phyloP scores from a whole-genome alignment of 108 stramenopile genomes.

The Schizochytrium sp. region DNA sequence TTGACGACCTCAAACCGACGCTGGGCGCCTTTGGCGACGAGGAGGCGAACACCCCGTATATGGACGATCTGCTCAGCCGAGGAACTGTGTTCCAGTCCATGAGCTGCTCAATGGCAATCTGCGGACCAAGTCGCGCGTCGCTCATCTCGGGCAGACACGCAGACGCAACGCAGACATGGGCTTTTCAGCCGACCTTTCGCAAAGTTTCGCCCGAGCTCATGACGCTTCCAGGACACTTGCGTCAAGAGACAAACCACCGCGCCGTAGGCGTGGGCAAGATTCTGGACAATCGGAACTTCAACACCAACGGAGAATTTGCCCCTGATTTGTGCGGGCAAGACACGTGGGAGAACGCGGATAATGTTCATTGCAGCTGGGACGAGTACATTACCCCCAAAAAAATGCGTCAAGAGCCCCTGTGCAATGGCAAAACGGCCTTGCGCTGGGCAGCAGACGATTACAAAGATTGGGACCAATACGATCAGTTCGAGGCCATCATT shows the following conservation, averaged over 20 bases:
- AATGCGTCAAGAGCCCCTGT: neutral
- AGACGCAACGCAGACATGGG: neutral
- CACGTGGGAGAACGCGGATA: neutral
- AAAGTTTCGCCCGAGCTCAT: neutral
- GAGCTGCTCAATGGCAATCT: neutral
- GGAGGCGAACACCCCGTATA: neutral
- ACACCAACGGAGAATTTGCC: neutral
- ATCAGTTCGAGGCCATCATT: neutral
- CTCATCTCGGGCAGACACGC: constrained; percentile 15
- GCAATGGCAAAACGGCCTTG: neutral
- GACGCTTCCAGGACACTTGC: neutral
- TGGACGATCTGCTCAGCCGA: neutral
- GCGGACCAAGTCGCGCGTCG: constrained; percentile 12
- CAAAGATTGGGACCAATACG: neutral
- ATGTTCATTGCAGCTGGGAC: neutral
- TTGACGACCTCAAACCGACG: constrained; percentile 24
- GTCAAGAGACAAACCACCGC: neutral
- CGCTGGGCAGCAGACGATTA: neutral
- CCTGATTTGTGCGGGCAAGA: neutral
- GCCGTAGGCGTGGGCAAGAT: neutral
- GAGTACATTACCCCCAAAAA: neutral
- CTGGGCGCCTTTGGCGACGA: neutral
- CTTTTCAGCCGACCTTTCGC: neutral
- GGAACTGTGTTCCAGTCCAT: neutral
- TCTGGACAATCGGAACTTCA: neutral